Conservation (phyloP, 495 filamentous ascomycete species). For the Haplographium delicatum region DNA sequence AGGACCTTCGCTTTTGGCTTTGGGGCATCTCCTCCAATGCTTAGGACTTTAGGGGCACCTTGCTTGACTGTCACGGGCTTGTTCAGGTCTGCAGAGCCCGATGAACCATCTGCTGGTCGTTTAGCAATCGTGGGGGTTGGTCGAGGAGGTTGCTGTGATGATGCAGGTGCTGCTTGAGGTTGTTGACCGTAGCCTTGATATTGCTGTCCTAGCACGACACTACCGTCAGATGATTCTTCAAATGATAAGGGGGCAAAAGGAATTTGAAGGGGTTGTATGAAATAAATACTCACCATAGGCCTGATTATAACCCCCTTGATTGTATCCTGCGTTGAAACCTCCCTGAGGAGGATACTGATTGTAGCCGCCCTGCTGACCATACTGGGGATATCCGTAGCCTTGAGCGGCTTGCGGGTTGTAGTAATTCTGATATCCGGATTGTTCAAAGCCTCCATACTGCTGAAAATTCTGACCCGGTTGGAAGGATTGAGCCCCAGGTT, state of each 20-base stretch:
- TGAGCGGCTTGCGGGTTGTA: conserved; percentile 21
- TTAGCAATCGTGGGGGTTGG: conserved; percentile 64
- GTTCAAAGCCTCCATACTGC: conserved; percentile 46
- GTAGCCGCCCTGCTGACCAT: conserved; percentile 46
- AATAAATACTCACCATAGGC: conserved; percentile 45
- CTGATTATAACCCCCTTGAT: conserved; percentile 52
- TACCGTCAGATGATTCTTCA: conserved; percentile 3
- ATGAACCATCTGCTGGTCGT: conserved; percentile 40
- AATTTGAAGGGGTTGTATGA: neutral
- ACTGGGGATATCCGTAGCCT: conserved; percentile 42
- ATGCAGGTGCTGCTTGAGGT: conserved; percentile 38
- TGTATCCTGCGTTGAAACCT: conserved; percentile 39
- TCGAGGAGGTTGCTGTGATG: conserved; percentile 37
- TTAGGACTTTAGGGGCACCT: conserved; percentile 46
- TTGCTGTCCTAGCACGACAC: conserved; percentile 18
- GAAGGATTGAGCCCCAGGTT: conserved; percentile 70
- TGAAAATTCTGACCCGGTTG: conserved; percentile 67
- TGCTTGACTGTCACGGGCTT: conserved; percentile 43
- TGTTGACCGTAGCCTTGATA: conserved; percentile 37
- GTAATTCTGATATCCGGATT: conserved; percentile 25
- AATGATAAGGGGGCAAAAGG: neutral
- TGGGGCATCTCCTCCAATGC: conserved; percentile 46
- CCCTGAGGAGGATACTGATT: conserved; percentile 51
- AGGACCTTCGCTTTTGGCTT: conserved; percentile 62
- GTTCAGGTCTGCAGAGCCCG: conserved; percentile 36